phyloP scores from a whole-genome alignment of 2,329 filamentous ascomycete species.

The Aspergillus arachidicola region DNA sequence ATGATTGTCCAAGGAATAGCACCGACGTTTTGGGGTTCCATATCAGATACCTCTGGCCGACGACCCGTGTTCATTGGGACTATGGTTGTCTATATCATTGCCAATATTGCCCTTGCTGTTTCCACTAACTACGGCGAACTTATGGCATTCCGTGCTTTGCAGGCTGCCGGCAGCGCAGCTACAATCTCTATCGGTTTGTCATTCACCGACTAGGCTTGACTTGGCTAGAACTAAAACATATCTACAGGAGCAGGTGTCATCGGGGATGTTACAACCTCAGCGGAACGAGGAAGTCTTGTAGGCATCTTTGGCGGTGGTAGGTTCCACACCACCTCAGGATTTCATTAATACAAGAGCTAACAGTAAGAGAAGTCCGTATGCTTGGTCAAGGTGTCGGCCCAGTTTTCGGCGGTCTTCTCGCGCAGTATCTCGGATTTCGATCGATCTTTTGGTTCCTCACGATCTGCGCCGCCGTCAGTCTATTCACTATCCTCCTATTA shows the following conservation, averaged over 20 bases:
- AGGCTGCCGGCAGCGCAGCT: conserved; percentile 10
- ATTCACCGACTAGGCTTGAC: neutral
- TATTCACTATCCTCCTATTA: neutral
- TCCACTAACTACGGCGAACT: conserved; percentile 12
- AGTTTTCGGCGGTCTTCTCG: neutral
- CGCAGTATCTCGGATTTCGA: neutral
- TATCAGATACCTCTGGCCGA: conserved; percentile 52
- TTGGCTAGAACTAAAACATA: neutral
- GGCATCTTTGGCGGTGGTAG: conserved; percentile 19
- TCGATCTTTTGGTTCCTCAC: neutral
- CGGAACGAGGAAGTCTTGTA: conserved; percentile 44
- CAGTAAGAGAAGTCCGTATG: neutral
- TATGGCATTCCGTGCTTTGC: conserved; percentile 9
- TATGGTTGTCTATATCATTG: conserved; percentile 50
- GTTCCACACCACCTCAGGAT: neutral
- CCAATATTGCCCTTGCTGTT: conserved; percentile 50
- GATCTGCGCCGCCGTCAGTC: neutral
- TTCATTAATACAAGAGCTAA: neutral
- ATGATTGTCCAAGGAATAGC: conserved; percentile 56
- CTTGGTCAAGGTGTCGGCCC: neutral
- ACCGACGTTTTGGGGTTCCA: conserved; percentile 52
- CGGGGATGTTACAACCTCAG: conserved; percentile 41
- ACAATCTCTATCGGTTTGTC: conserved; percentile 26
- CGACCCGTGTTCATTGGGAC: conserved; percentile 49
- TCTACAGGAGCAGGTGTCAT: conserved; percentile 37